These are phyloP conservation scores for Microdochium trichocladiopsis DNA, from an alignment of 2,329 filamentous ascomycete species.

Conservation along the genomic window DNA sequence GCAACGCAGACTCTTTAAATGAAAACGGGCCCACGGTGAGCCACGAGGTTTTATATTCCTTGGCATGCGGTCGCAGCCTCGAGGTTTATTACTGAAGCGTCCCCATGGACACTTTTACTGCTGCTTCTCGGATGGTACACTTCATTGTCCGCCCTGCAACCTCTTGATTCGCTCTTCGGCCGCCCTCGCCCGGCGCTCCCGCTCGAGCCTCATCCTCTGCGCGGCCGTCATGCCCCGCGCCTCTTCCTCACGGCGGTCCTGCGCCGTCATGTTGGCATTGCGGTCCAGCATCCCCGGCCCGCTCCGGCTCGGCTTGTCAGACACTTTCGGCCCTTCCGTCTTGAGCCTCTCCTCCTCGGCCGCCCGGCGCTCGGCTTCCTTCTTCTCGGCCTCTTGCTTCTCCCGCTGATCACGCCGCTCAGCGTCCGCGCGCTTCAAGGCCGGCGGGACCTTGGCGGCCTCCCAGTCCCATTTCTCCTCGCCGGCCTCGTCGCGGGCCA, in stretches of 20 bases:
- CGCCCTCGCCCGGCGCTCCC: conserved; percentile 83
- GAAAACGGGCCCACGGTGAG: too few relatives aligned
- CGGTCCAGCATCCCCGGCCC: conserved; percentile 37
- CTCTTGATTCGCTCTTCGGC: conserved; percentile 79
- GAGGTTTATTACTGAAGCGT: too few relatives aligned
- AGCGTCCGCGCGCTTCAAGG: conserved; percentile 64
- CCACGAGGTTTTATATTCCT: too few relatives aligned
- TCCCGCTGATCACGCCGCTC: conserved; percentile 65
- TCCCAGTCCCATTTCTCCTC: conserved; percentile 76
- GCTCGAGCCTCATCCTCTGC: conserved; percentile 75
- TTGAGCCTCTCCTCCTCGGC: conserved; percentile 68
- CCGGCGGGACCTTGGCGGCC: conserved; percentile 61
- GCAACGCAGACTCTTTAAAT: too few relatives aligned
- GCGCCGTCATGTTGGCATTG: conserved; percentile 61
- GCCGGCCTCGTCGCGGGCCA: conserved; percentile 76
- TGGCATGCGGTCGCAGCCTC: too few relatives aligned
- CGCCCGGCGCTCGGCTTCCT: conserved; percentile 63
- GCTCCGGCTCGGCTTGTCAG: conserved; percentile 35
- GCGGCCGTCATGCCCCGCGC: conserved; percentile 79
- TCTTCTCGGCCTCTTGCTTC: conserved; percentile 58
- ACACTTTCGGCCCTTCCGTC: conserved; percentile 55
- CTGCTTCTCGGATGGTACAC: too few relatives aligned
- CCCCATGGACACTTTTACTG: too few relatives aligned
- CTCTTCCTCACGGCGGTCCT: conserved; percentile 80
- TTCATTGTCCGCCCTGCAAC: conserved; percentile 43